Conservation (phyloP, 2,329 filamentous ascomycete species). For the Verticillium klebahnii region DNA sequence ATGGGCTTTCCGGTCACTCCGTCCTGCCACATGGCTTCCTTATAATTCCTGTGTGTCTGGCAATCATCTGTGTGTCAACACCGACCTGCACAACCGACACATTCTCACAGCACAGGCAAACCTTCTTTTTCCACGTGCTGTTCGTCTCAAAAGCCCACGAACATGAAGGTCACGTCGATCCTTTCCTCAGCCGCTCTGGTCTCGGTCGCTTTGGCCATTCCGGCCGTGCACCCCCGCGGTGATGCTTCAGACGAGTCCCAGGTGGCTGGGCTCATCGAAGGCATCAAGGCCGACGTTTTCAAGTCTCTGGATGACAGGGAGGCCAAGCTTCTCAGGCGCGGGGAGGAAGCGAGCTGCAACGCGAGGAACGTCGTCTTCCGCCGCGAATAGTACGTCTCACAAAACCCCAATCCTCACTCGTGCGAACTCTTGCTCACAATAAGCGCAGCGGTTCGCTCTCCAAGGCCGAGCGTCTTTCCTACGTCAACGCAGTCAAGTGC, state of each 20-base stretch:
- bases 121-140: not conserved
- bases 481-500: slow-evolving; percentile 41
- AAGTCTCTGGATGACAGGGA: slow-evolving; percentile 13
- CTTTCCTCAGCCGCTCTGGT: slow-evolving; percentile 12
- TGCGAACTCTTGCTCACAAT: not conserved
- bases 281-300: slow-evolving; percentile 14
- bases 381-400: slow-evolving; percentile 22
- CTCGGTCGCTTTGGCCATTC: slow-evolving; percentile 8
- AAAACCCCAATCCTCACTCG: not conserved
- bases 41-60: not conserved
- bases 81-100: not conserved
- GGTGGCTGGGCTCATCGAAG: slow-evolving; percentile 13
- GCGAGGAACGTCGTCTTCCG: slow-evolving; percentile 19
- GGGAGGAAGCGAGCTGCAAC: slow-evolving; percentile 16
- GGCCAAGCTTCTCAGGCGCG: slow-evolving; percentile 14
- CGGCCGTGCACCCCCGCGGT: slow-evolving; percentile 9
- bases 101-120: not conserved
- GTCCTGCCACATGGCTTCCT: not conserved
- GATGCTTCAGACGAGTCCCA: slow-evolving; percentile 7
- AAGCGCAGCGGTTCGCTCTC: slow-evolving; percentile 23
- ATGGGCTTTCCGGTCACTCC: not conserved
- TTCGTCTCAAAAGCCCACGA: not conserved
- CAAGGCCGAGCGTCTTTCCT: slow-evolving; percentile 26
- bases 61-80: not conserved
- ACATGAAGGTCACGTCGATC: slow-evolving; percentile 9